phyloP scores from a whole-genome alignment of 495 filamentous ascomycete genomes.

The Penicillium steckii region DNA sequence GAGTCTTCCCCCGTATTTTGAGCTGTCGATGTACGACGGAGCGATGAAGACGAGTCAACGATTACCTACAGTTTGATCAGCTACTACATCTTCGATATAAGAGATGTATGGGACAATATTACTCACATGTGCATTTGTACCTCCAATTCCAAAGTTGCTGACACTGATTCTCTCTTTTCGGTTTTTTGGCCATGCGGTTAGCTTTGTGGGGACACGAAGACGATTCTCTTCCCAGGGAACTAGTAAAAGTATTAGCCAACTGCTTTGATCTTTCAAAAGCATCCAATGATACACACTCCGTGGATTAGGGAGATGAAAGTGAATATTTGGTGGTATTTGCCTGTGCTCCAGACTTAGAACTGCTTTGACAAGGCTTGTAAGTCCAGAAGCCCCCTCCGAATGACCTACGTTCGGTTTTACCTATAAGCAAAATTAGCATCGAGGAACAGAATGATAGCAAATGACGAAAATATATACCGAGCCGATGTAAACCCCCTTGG shows the following conservation, averaged over 20 bases:
- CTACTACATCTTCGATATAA: too few relatives aligned
- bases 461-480: too few relatives aligned
- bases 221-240: slow-evolving; percentile 5
- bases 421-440: not conserved
- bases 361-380: slow-evolving; percentile 45
- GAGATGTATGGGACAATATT: too few relatives aligned
- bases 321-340: slow-evolving; percentile 36
- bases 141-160: slow-evolving; percentile 34
- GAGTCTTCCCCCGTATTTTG: too few relatives aligned
- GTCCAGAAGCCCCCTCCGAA: slow-evolving; percentile 32
- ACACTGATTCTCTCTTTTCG: slow-evolving; percentile 27
- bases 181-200: slow-evolving; percentile 24
- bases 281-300: too few relatives aligned
- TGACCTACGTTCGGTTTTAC: slow-evolving; percentile 29
- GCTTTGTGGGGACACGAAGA: slow-evolving; percentile 21
- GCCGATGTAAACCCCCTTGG: not conserved
- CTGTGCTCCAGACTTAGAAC: slow-evolving; percentile 39
- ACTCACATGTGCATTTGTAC: slow-evolving; percentile 35
- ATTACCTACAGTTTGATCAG: too few relatives aligned
- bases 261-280: too few relatives aligned
- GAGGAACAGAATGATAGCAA: too few relatives aligned
- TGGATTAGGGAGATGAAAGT: too few relatives aligned
- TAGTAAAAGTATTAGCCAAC: too few relatives aligned
- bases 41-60: too few relatives aligned
- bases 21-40: too few relatives aligned